A percentile compares a stretch with the other conserved stretches of the same genome.
Evolutionary conservation across 202 grass and related monocot species (phyloP).

Genomic region (Setaria italica): DNA sequence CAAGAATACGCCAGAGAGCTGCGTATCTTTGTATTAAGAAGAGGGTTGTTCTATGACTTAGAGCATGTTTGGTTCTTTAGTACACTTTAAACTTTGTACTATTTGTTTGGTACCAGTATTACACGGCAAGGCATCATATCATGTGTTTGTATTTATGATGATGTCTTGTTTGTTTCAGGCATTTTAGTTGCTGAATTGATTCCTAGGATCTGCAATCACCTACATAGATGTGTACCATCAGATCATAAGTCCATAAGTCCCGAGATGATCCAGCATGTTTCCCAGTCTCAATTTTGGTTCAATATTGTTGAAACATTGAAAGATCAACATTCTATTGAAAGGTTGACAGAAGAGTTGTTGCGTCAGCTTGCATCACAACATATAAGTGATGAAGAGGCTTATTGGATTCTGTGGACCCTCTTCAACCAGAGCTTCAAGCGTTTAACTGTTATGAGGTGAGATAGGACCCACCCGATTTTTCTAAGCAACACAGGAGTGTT

Average conservation of each 20-base stretch:
- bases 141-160: slow-evolving; percentile 52
- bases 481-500: slow-evolving; percentile 13
- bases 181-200: slow-evolving; percentile 84
- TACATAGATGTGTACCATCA: slow-evolving; percentile 66
- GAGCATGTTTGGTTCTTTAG: slow-evolving; percentile 19
- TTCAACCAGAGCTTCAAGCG: slow-evolving; percentile 69
- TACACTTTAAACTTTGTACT: slow-evolving; percentile 22
- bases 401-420: slow-evolving; percentile 85
- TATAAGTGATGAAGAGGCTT: slow-evolving; percentile 84
- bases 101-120: slow-evolving; percentile 20
- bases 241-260: slow-evolving; percentile 50
- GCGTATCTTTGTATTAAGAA: no score
- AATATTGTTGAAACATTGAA: slow-evolving; percentile 76
- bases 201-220: slow-evolving; percentile 68
- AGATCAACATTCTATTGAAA: slow-evolving; percentile 92
- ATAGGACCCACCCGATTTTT: slow-evolving; percentile 14
- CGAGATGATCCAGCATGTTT: slow-evolving; percentile 53
- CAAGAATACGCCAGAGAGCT: no score
- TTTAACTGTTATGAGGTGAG: slow-evolving; percentile 70
- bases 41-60: background rate
- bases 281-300: slow-evolving; percentile 83
- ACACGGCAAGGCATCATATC: slow-evolving; percentile 5
- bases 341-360: slow-evolving; percentile 81
- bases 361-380: slow-evolving; percentile 69
- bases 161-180: slow-evolving; percentile 67